A percentile compares a stretch with the other conserved stretches of the same genome.
Conservation (phyloP, 140 eudicot species). For the Senecio squalidus region DNA sequence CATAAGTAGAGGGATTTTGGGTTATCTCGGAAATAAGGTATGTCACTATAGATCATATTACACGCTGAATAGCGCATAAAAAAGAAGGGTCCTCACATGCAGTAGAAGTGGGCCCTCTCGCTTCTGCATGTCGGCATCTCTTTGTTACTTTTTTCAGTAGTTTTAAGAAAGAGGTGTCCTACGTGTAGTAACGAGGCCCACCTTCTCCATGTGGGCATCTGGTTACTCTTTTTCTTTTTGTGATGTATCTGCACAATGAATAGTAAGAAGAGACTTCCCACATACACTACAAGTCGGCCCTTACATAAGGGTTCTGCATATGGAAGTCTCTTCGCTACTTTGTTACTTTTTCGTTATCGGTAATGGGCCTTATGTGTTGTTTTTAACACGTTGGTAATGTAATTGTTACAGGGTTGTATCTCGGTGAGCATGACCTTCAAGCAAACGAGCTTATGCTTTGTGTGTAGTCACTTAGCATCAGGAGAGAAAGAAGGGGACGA, state of each 20-base stretch:
- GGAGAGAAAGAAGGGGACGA: constrained; percentile 82
- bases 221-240: background rate
- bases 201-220: background rate
- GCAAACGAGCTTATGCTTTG: constrained; percentile 64
- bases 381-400: background rate
- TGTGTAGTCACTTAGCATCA: constrained; percentile 69
- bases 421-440: constrained; percentile 59
- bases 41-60: background rate
- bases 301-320: background rate
- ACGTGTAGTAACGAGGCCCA: background rate
- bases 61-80: background rate
- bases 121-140: background rate
- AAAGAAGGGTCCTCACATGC: background rate
- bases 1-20: constrained; percentile 68
- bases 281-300: background rate
- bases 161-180: constrained; percentile 1
- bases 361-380: background rate
- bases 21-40: constrained; percentile 74
- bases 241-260: background rate
- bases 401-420: constrained; percentile 57
- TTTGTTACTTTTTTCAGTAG: background rate
- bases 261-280: background rate
- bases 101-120: constrained; percentile 1
- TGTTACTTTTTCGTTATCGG: background rate
- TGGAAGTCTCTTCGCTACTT: background rate